Evolutionary conservation across 2,329 filamentous ascomycete genomes (phyloP), one percentile per base, ranked within the genome.

Genomic region (Cyclaneusma minus): DNA sequence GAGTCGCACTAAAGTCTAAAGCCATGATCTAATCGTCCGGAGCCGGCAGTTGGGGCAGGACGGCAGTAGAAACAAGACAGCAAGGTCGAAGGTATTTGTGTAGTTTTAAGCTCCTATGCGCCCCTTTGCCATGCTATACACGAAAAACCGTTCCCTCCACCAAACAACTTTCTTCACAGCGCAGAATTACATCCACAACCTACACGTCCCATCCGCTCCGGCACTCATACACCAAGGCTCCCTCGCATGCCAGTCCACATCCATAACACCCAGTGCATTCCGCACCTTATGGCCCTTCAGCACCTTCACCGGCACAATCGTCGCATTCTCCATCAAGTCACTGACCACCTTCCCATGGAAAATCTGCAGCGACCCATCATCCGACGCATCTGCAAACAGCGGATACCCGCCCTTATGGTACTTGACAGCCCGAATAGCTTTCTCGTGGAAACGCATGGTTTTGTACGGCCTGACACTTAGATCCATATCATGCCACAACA

Each of bases 401-500:
- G 89, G 85, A 34, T 74, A 68, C 6, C 67, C 64, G 33, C 73
- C 71, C 31, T 74, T 73, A 54, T 98, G 91, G 54, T 80, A 98
- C 40, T 71, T 75, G 29, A 94, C 89, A 8, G 77, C 72, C 24
- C 91, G 71, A 43, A 98, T 92, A 23, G 89, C 89, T 52, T 92
- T 81, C 34, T 70, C 59, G 56, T 98, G 89, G 60, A 95, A 98
- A 26, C 89, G 71, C 55, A 98, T 74, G 2, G 87, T 95, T 62
- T 94, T 94, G 62, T 92, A 95, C 0, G 89, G 89, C 25, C 82
- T 72, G 35, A 68, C 75, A 1, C 82, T 89, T 18, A 98, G 69
- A 40, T 98, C 89, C 28, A 95, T 65, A 54, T 98, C 89, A 56
- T 95, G 89, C 89, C 89, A 98, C 16, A 98, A 64, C 3, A 98